Base-by-base conservation (phyloP, 768 basidiomycete genomes). In the Suillus fuscotomentosus region DNA sequence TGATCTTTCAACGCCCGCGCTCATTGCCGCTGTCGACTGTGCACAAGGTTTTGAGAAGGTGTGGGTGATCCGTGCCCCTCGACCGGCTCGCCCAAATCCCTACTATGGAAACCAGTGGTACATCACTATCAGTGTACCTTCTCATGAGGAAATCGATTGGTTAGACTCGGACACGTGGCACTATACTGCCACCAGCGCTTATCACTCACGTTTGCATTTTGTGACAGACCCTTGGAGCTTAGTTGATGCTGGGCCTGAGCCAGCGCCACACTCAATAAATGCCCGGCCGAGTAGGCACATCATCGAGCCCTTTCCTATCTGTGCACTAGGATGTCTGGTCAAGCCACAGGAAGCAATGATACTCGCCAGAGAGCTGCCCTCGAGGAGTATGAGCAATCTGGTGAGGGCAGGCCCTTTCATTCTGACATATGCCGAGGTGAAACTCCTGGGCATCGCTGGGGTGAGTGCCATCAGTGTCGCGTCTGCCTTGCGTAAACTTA, bases 121-220 rank as follows among this genome's bases (percentile, higher is more conserved):
- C 78, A 89, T 85, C 66, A 80, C 88, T 64, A 86, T 90, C 66
- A 83, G 82, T 38, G 84, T 87, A 2, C 89, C 89, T 0, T 87
- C 88, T 2, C 76, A 82, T 47, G 88, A 90, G 66, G 87, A 89
- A 60, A 86, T 91, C 15, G 89, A 91, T 66, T 91, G 89, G 89
- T 76, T 91, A 6, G 24, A 24, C 24, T 24, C 24, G 24, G 27
- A 42, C 17, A 15, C 17, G 15, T 7, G 39, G 39, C 13, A 14
- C 14, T 39, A 39, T 39, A 39, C 38, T 39, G 11, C 13, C 11
- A 13, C 13, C 38, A 39, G 11, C 27, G 27, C 3, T 3, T 27
- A 27, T 27, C 27, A 27, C 27, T 27, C 38, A 39, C 13, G 4
- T 39, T 39, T 17, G 42, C 41, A 5, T 5, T 42, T 42, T 14